phyloP scores from a whole-genome alignment of 805 yeast genomes.

The Candida ulmi region DNA sequence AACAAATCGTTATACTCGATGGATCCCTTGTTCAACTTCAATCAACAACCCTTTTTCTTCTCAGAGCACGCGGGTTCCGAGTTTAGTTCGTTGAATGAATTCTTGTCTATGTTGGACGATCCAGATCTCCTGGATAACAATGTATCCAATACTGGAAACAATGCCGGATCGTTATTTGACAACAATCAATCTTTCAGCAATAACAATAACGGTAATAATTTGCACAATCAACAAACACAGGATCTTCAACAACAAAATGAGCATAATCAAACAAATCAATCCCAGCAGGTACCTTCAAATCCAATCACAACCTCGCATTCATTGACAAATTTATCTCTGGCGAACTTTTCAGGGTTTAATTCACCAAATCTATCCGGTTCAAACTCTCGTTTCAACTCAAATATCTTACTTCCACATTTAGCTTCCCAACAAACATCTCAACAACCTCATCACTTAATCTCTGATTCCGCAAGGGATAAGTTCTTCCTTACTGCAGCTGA shows the following conservation, averaged over 20 bases:
- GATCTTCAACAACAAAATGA: too few species aligned
- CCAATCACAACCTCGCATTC: slow-evolving; percentile 20
- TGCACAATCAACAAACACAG: background rate
- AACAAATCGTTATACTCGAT: slow-evolving; percentile 3
- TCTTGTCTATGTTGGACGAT: slow-evolving; percentile 85
- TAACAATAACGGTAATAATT: background rate
- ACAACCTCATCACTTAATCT: slow-evolving; percentile 18
- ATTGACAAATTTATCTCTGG: slow-evolving; percentile 20
- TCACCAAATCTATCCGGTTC: slow-evolving; percentile 17
- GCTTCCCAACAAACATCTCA: slow-evolving; percentile 6
- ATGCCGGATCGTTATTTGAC: slow-evolving; percentile 2
- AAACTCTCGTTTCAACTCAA: slow-evolving; percentile 8
- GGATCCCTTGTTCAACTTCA: slow-evolving; percentile 17
- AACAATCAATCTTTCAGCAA: background rate
- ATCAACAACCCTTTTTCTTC: slow-evolving; percentile 72
- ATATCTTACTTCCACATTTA: slow-evolving; percentile 3
- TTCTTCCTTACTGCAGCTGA: slow-evolving; percentile 96
- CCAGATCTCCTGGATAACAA: slow-evolving; percentile 52
- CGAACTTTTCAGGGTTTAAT: slow-evolving; percentile 16
- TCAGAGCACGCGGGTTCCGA: slow-evolving; percentile 93
- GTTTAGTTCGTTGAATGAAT: slow-evolving; percentile 84
- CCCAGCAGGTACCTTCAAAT: slow-evolving; percentile 1
- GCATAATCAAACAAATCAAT: background rate
- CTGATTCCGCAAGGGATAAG: slow-evolving; percentile 82
- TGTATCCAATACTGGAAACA: background rate